Evolutionary conservation across 495 filamentous ascomycete species (phyloP), one percentile per base, ranked within the genome.

Genomic region (Neurospora sp.): DNA sequence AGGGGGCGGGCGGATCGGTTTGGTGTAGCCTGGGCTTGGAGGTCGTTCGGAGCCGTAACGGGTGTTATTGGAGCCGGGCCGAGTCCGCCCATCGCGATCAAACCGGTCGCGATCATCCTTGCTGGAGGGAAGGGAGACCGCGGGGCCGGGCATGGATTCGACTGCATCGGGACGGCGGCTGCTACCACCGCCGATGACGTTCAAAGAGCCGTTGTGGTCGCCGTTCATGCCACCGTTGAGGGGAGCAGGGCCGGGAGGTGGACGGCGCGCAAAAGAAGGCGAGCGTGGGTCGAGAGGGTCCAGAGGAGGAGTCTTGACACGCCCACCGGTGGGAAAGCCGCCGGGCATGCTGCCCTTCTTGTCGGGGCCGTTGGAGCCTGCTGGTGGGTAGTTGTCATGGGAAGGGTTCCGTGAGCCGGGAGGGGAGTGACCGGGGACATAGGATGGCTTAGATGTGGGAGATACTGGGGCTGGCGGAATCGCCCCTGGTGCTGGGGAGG

Each of bases 61-160:
- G 21, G 42, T 2, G 24, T 59, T 17, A 10, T 15, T 17, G 3
- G 71, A 0, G 45, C n/a, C 3, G 17, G 42, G 34, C 5, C 71
- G 28, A 15, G 71, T 38, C 8, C 39, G 36, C 9, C 38, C 38
- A 72, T 31, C 43, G 45, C 42, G 21, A 39, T 39, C 8, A 40
- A 24, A 28, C 24, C 24, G 24, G 43, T 9, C n/a, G 15, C 28
- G 70, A 24, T 66, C 71, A 69, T 69, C 34, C 45, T 59, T 24
- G 38, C 38, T 28, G 21, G 42, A 21, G 34, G 42, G 70, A 2
- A 43, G 36, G 13, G 43, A 38, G 31, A 45, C 71, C 7, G 71
- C 71, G n/a, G 71, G 71, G 5, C 71, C 71, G 71, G 71, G 40
- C 19, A 72, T 66, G 24, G 43, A 36, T 38, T 72, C 71, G 36